Conservation (phyloP, 2,329 filamentous ascomycete species). For the Ceratocystis cacaofunesta region DNA sequence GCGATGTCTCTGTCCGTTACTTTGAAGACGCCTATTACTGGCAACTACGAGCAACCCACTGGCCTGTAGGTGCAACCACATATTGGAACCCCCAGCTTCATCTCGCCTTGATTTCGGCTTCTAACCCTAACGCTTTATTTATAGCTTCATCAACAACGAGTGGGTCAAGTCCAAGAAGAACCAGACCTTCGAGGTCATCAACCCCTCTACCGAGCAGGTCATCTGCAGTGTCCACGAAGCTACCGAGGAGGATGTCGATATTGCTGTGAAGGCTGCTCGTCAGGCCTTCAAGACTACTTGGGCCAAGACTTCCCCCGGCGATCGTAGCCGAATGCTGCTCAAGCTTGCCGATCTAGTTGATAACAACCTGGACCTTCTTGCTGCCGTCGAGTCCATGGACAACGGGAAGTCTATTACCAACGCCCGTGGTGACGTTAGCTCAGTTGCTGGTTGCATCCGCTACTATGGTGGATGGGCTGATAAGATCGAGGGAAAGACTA, state of each 20-base stretch:
- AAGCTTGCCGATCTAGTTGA: conserved; percentile 32
- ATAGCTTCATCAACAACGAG: conserved; percentile 83
- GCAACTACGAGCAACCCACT: conserved; percentile 43
- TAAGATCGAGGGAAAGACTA: conserved; percentile 29
- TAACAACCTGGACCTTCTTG: conserved; percentile 29
- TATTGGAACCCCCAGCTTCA: conserved; percentile 41
- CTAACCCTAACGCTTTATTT: conserved; percentile 7
- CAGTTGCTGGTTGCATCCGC: conserved; percentile 27
- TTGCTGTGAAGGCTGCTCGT: conserved; percentile 34
- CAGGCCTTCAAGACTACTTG: conserved; percentile 32
- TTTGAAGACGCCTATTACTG: conserved; percentile 54
- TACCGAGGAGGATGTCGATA: conserved; percentile 32
- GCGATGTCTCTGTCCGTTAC: conserved; percentile 38
- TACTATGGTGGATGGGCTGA: conserved; percentile 30
- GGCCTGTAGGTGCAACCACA: conserved; percentile 47
- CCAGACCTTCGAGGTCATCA: conserved; percentile 19
- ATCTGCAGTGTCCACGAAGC: conserved; percentile 30
- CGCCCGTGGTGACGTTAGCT: conserved; percentile 27
- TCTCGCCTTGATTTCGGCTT: conserved; percentile 48
- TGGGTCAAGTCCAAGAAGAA: conserved; percentile 38
- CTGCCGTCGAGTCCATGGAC: conserved; percentile 30
- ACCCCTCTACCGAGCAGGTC: conserved; percentile 20
- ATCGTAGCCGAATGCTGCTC: conserved; percentile 30
- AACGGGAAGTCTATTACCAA: conserved; percentile 30
- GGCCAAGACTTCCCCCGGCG: conserved; percentile 27